Evolutionary conservation across 2,329 filamentous ascomycete species (phyloP).

Genomic region (Fusarium lyarnte): DNA sequence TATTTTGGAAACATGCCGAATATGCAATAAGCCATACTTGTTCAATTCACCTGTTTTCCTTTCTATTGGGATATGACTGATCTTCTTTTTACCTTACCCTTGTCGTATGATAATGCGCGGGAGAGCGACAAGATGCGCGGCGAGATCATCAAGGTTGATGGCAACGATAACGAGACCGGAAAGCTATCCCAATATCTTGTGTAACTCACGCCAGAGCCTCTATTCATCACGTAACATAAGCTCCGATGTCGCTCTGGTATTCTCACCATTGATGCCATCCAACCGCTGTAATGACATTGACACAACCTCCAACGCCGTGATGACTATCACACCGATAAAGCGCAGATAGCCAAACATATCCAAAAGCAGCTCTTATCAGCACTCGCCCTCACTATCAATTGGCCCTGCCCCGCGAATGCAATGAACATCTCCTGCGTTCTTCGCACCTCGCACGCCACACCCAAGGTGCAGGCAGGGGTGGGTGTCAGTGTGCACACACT

Average conservation of each 20-base stretch:
- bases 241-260: conserved; percentile 8
- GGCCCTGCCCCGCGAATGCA: conserved; percentile 29
- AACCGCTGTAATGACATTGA: conserved; percentile 11
- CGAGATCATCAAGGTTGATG: not conserved
- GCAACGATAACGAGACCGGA: not conserved
- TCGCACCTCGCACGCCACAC: conserved; percentile 24
- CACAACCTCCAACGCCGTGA: conserved; percentile 16
- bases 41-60: not conserved
- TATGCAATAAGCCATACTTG: conserved; percentile 2
- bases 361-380: conserved; percentile 37
- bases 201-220: conserved; percentile 20
- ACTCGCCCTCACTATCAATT: conserved; percentile 16
- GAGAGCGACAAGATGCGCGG: conserved; percentile 11
- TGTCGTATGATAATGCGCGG: conserved; percentile 26
- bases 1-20: conserved; percentile 14
- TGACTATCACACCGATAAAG: not conserved
- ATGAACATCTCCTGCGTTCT: conserved; percentile 31
- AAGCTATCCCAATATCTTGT: conserved; percentile 7
- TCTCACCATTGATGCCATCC: not conserved
- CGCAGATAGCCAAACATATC: conserved; percentile 12
- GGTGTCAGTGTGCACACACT: not conserved
- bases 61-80: not conserved
- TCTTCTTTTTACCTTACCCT: not conserved
- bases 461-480: not conserved
- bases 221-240: conserved; percentile 3